Evolutionary conservation across 257 asterid species (phyloP).

Genomic region (Perilla frutescens): DNA sequence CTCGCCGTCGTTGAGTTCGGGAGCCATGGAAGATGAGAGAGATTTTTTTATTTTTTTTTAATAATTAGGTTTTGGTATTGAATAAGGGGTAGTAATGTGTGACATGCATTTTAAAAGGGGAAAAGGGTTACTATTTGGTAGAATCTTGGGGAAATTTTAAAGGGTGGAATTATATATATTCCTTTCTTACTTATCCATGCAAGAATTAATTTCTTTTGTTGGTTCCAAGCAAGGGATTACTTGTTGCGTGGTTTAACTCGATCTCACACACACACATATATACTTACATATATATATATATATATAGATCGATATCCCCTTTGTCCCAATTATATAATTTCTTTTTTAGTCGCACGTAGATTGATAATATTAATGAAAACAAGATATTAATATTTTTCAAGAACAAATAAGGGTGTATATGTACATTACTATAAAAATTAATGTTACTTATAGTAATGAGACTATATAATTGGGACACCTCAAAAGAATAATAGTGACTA

Average conservation of each 20-base stretch:
- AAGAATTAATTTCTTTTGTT: conserved; percentile 20
- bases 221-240: conserved; percentile 46
- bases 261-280: too few relatives aligned
- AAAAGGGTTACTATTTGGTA: background rate
- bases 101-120: conserved; percentile 39
- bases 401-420: too few relatives aligned
- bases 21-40: conserved; percentile 43
- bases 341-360: too few relatives aligned
- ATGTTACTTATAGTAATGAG: too few relatives aligned
- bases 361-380: too few relatives aligned
- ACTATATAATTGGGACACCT: too few relatives aligned
- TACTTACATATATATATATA: too few relatives aligned
- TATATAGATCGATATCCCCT: too few relatives aligned
- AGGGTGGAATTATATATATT: conserved; percentile 26
- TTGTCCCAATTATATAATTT: too few relatives aligned
- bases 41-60: background rate
- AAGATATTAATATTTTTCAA: too few relatives aligned
- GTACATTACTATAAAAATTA: too few relatives aligned
- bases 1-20: conserved; percentile 41
- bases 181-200: conserved; percentile 35
- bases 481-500: too few relatives aligned
- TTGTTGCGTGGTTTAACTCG: conserved; percentile 40
- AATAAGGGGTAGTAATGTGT: background rate
- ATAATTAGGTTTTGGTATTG: background rate
- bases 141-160: conserved; percentile 10